Percentiles rank a stretch among this genome's conserved stretches.
These are phyloP conservation scores for Abelmoschus esculentus DNA, from an alignment of 345 rosid genomes.

Conservation along the genomic window DNA sequence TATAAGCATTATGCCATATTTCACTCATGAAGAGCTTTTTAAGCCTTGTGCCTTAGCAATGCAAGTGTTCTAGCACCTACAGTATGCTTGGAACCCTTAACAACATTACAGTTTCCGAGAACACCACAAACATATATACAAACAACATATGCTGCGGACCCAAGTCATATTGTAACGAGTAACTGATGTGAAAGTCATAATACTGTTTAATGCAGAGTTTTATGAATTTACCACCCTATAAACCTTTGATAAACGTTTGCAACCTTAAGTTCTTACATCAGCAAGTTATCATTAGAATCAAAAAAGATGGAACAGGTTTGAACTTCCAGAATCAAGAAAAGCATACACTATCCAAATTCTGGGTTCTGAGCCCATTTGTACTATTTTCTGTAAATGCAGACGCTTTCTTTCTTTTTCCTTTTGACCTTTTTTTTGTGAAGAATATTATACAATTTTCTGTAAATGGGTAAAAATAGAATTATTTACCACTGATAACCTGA, in stretches of 20 bases:
- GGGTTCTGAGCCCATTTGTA: not conserved
- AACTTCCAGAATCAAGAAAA: not conserved
- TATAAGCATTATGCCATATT: not conserved
- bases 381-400: no score
- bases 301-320: not conserved
- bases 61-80: not conserved
- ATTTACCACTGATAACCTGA: not conserved
- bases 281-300: not conserved
- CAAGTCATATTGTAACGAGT: not conserved
- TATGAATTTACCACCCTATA: not conserved
- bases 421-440: not conserved
- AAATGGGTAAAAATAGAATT: not conserved
- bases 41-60: not conserved
- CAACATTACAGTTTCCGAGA: slow-evolving; percentile 1
- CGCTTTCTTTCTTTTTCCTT: not conserved
- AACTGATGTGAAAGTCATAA: not conserved
- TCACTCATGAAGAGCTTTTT: not conserved
- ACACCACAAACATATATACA: not conserved
- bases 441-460: not conserved
- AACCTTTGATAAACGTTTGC: not conserved
- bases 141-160: not conserved
- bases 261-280: not conserved
- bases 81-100: not conserved
- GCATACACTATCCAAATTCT: not conserved
- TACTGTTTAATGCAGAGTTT: not conserved